phyloP scores from a whole-genome alignment of 257 asterid genomes.

The Scutellaria baicalensis region DNA sequence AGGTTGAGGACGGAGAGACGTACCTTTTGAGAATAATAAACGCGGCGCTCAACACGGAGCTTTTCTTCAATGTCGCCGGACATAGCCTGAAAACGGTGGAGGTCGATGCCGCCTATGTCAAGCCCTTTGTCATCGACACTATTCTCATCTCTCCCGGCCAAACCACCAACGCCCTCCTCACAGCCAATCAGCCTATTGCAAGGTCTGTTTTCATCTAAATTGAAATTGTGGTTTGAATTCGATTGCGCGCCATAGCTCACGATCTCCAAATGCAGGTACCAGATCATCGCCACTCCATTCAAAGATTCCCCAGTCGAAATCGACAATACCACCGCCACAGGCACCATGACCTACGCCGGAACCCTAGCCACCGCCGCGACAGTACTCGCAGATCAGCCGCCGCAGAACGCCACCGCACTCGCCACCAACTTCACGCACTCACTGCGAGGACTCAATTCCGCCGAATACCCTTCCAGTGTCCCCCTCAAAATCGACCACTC shows the following conservation, averaged over 20 bases:
- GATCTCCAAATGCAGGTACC: slow-evolving; percentile 6
- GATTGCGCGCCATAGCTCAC: not conserved
- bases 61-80: slow-evolving; percentile 23
- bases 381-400: slow-evolving; percentile 25
- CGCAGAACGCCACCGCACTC: slow-evolving; percentile 36
- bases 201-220: slow-evolving; percentile 4
- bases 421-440: slow-evolving; percentile 31
- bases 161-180: slow-evolving; percentile 37
- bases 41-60: slow-evolving; percentile 24
- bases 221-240: not conserved
- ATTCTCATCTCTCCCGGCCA: slow-evolving; percentile 51
- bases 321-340: slow-evolving; percentile 41
- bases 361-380: slow-evolving; percentile 28
- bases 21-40: slow-evolving; percentile 23
- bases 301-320: slow-evolving; percentile 35
- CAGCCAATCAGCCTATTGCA: slow-evolving; percentile 16
- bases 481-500: slow-evolving; percentile 39
- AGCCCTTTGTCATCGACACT: slow-evolving; percentile 22
- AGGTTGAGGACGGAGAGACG: slow-evolving; percentile 7
- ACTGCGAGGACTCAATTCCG: slow-evolving; percentile 42
- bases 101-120: slow-evolving; percentile 33
- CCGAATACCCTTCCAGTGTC: slow-evolving; percentile 29
- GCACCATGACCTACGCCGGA: slow-evolving; percentile 40
- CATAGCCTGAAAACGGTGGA: slow-evolving; percentile 27
- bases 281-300: slow-evolving; percentile 43